Evolutionary conservation across 192 early-diverging fungal species (phyloP).

Genomic region (Obelidium mucronatum): DNA sequence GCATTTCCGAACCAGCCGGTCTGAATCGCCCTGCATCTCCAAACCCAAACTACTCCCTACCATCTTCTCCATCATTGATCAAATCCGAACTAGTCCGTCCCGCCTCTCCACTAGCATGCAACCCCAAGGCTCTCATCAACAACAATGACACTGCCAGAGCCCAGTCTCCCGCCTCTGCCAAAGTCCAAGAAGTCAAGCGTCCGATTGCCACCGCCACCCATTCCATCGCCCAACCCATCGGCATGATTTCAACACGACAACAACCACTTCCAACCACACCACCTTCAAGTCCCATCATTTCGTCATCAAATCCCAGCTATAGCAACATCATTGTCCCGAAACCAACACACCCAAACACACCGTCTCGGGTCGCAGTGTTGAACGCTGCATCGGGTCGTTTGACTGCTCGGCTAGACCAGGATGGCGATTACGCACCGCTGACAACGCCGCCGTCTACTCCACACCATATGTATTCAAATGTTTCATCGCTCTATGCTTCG

Average conservation of each 20-base stretch:
- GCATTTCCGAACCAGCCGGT: background rate
- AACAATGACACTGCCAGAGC: background rate
- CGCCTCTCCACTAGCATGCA: background rate
- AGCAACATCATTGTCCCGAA: too few relatives aligned
- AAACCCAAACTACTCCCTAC: background rate
- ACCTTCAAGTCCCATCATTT: background rate
- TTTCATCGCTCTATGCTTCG: too few relatives aligned
- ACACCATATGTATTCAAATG: too few relatives aligned
- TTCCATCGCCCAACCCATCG: background rate
- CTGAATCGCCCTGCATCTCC: background rate
- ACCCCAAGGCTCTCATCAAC: background rate
- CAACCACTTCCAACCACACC: background rate
- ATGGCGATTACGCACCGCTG: too few relatives aligned
- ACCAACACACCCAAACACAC: too few relatives aligned
- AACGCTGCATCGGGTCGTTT: background rate
- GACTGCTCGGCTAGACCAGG: too few relatives aligned
- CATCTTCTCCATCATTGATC: background rate
- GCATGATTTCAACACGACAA: background rate
- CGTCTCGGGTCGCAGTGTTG: background rate
- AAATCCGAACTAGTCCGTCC: background rate
- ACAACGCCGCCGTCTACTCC: too few relatives aligned
- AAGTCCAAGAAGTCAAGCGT: background rate
- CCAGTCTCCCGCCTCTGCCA: background rate
- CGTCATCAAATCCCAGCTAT: background rate
- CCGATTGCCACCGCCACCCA: background rate